phyloP scores from a whole-genome alignment of 768 basidiomycete genomes.

The Leucocoprinus sp. region DNA sequence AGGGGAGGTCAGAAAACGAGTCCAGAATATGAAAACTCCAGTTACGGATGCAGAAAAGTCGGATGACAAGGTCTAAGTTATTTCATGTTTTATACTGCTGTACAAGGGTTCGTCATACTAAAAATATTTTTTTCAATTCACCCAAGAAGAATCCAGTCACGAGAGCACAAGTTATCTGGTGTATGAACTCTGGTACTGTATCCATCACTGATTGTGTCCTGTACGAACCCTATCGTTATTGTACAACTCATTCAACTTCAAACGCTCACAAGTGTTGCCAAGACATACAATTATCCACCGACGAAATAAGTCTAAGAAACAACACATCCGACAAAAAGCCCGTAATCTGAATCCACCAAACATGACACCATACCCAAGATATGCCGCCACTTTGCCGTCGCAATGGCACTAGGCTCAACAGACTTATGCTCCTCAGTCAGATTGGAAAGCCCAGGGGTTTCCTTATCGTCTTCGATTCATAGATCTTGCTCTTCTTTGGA shows the following conservation, averaged over 20 bases:
- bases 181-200: not conserved
- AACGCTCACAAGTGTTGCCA: not conserved
- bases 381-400: not conserved
- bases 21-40: constrained; percentile 25
- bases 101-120: not conserved
- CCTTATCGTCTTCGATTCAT: not conserved
- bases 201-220: not conserved
- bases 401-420: not conserved
- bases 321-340: constrained; percentile 2
- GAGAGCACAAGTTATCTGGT: constrained; percentile 3
- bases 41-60: not conserved
- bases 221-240: not conserved
- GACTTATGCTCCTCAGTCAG: not conserved
- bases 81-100: not conserved
- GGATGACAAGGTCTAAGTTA: not conserved
- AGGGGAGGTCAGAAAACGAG: constrained; percentile 40
- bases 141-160: constrained; percentile 8
- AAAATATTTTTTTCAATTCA: not conserved
- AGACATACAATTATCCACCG: not conserved
- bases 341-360: constrained; percentile 3
- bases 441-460: not conserved
- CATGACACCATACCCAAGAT: not conserved
- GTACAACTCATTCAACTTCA: not conserved
- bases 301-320: constrained; percentile 1
- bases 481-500: not conserved